Conservation (phyloP, 352 stramenopile genomes). For the Blastocystis sp. region DNA sequence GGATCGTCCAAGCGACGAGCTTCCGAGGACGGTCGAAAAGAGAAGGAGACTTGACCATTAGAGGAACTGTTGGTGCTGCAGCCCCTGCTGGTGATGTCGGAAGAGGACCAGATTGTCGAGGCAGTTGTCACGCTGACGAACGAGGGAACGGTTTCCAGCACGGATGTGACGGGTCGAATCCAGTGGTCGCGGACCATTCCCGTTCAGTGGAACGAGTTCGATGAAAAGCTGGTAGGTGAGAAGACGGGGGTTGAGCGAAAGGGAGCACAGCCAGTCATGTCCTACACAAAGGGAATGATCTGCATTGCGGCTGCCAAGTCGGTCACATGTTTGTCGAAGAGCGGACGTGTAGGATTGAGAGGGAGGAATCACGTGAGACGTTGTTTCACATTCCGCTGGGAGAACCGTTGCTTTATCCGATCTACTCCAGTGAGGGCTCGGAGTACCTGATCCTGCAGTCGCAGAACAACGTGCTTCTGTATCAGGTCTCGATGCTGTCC, state of each 20-base stretch:
- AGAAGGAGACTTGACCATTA: background rate
- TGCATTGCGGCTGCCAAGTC: background rate
- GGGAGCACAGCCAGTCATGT: background rate
- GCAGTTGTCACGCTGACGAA: background rate
- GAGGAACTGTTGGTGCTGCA: background rate
- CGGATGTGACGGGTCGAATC: background rate
- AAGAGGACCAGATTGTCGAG: background rate
- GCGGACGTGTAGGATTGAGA: background rate
- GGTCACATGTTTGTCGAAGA: background rate
- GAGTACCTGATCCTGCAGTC: background rate
- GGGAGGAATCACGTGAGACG: background rate
- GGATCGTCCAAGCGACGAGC: background rate
- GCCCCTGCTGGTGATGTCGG: background rate
- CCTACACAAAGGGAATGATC: background rate
- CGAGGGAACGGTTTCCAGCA: background rate
- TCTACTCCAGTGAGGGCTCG: background rate
- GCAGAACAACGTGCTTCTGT: background rate
- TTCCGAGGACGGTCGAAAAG: background rate
- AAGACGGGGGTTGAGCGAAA: background rate
- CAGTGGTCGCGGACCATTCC: background rate
- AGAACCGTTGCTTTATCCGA: background rate
- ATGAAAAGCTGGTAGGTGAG: background rate
- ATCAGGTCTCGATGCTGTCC: background rate
- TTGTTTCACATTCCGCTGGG: background rate
- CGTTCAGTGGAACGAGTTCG: background rate